These are phyloP conservation scores for Cupressus sempervirens DNA, from an alignment of 75 land plant species.

Conservation along the genomic window DNA sequence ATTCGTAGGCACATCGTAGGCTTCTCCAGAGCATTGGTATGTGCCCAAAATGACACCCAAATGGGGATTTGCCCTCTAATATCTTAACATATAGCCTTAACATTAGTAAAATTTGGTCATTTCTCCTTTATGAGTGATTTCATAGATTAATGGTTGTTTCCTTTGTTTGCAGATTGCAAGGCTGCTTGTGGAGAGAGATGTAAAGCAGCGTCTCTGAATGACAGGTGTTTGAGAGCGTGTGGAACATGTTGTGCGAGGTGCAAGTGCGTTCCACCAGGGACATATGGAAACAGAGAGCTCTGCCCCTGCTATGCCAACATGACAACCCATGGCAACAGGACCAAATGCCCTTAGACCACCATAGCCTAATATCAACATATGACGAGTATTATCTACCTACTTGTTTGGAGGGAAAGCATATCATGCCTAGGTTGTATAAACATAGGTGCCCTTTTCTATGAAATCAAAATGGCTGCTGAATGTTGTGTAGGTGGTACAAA, in stretches of 20 bases:
- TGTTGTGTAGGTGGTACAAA: no score
- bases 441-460: no score
- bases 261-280: slow-evolving; percentile 47
- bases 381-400: no score
- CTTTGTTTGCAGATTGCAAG: slow-evolving; percentile 22
- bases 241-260: slow-evolving; percentile 36
- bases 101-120: neutral
- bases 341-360: slow-evolving; percentile 32
- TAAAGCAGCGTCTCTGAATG: slow-evolving; percentile 13
- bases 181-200: slow-evolving; percentile 26
- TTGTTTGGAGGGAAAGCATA: no score
- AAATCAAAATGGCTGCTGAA: no score
- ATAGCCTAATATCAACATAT: no score
- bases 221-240: slow-evolving; percentile 23
- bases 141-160: neutral
- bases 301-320: slow-evolving; percentile 48
- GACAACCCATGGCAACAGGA: slow-evolving; percentile 28
- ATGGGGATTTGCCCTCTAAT: neutral
- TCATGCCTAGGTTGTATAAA: no score
- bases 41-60: no score
- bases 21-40: slow-evolving; percentile 1
- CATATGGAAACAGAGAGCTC: slow-evolving; percentile 30
- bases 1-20: neutral
- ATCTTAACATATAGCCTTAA: neutral
- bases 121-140: neutral